phyloP scores from a whole-genome alignment of 805 yeast species.

The Candida quercuum region DNA sequence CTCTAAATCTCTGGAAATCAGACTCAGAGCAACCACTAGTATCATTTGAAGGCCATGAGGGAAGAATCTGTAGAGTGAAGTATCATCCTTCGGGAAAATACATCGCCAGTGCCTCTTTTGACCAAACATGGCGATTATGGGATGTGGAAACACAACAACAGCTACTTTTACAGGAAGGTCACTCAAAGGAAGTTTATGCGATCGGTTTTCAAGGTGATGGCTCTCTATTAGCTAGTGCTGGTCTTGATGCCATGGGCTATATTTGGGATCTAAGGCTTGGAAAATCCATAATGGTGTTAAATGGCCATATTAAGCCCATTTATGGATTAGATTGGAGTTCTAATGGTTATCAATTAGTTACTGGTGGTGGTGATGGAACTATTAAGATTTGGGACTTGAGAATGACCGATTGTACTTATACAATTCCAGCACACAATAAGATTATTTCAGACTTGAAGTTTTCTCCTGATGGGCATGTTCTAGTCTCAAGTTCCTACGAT shows the following conservation, averaged over 20 bases:
- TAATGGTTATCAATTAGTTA: conserved; percentile 70
- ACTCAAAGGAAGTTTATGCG: conserved; percentile 63
- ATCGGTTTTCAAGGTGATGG: conserved; percentile 74
- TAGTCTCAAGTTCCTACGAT: conserved; percentile 70
- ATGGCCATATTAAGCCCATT: conserved; percentile 70
- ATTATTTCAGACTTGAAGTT: conserved; percentile 64
- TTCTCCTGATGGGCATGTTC: conserved; percentile 23
- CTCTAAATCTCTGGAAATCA: conserved; percentile 32
- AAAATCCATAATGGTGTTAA: conserved; percentile 46
- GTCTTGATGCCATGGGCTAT: conserved; percentile 65
- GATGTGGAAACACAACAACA: conserved; percentile 49
- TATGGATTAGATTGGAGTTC: conserved; percentile 69
- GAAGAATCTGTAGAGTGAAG: conserved; percentile 53
- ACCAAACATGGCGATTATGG: conserved; percentile 87
- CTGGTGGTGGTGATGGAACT: conserved; percentile 80
- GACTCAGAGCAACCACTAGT: conserved; percentile 6
- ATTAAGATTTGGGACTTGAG: conserved; percentile 87
- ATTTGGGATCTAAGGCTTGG: conserved; percentile 90
- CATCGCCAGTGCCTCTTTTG: conserved; percentile 71
- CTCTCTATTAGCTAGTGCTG: conserved; percentile 67
- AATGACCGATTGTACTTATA: conserved; percentile 31
- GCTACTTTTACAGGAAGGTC: conserved; percentile 79
- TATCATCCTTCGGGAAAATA: conserved; percentile 60
- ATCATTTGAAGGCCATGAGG: conserved; percentile 38
- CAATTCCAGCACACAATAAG: conserved; percentile 72